Conservation (phyloP, 2,329 filamentous ascomycete genomes). For the Coleophoma cylindrospora region DNA sequence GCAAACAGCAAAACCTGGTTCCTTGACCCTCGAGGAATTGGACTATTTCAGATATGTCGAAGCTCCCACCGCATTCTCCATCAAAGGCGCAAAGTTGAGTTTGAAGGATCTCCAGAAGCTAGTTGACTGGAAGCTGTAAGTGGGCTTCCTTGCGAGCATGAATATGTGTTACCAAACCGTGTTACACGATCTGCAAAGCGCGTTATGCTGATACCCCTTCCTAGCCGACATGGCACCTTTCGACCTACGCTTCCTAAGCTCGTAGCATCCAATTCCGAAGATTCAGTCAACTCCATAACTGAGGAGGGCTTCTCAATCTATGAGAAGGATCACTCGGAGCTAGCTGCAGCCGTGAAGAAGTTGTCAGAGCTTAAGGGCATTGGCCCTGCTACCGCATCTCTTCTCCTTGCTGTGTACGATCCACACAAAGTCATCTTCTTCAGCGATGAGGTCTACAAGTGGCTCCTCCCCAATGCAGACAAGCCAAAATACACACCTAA, state of each 20-base stretch:
- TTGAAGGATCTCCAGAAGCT: constrained; percentile 55
- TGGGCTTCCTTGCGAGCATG: constrained; percentile 11
- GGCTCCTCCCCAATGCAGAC: constrained; percentile 54
- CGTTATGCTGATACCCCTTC: constrained; percentile 5
- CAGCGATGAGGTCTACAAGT: constrained; percentile 73
- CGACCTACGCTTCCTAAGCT: constrained; percentile 56
- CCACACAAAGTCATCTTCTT: constrained; percentile 64
- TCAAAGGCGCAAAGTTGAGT: constrained; percentile 35
- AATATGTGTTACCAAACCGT: constrained; percentile 5
- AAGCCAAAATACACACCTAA: constrained; percentile 65
- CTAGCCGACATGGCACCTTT: constrained; percentile 51
- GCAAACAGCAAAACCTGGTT: constrained; percentile 17
- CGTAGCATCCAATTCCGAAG: constrained; percentile 47
- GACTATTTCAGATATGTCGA: constrained; percentile 55
- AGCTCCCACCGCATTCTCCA: constrained; percentile 42
- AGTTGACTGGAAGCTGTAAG: constrained; percentile 69
- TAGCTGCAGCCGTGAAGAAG: constrained; percentile 40
- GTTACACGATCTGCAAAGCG: background rate
- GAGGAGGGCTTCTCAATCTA: constrained; percentile 45
- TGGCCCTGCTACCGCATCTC: constrained; percentile 73
- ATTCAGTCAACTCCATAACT: constrained; percentile 41
- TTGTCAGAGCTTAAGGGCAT: constrained; percentile 65
- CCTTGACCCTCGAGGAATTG: constrained; percentile 41
- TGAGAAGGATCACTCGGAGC: constrained; percentile 27
- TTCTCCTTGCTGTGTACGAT: constrained; percentile 63